Evolutionary conservation across 2,329 filamentous ascomycete species (phyloP), one percentile per base, ranked within the genome.

Genomic region (Calcarisporium arbuscula): DNA sequence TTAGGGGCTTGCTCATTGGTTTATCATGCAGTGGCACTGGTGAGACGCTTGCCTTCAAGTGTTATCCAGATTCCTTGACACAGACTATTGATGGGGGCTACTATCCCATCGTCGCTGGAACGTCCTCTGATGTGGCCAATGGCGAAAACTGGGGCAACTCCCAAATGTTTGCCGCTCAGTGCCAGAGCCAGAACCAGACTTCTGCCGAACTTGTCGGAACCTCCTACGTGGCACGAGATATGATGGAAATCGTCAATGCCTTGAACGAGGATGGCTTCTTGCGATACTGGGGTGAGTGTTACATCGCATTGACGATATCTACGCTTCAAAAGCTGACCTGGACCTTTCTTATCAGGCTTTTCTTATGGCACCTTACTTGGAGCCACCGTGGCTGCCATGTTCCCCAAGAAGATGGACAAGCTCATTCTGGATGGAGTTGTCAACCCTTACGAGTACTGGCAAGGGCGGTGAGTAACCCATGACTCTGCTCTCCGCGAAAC

Each of bases 221-320:
- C 0, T 58, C 61, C 0, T 69, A 63, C 39, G 53, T 57, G 0
- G 67, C 58, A 1, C 48, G 66, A 21, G 68, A 72, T 36, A 51
- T 69, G 41, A 59, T 68, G 37, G 35, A 46, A 5, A 58, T 71
- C 32, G 61, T 62, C 1, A 65, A 71, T 32, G 60, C 63, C 2
- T 48, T 65, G 6, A 53, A 47, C 2, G 56, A 60, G 18, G 61
- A 63, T 36, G 56, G 58, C 15, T 30, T 61, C 44, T 38, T 64
- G 5, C 45, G 58, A 8, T 34, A 28, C 32, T 34, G 23, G 22
- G 32, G 32, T 16, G n/a, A n/a, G 22, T 34, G 22, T 25, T 25
- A 25, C 10, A 9, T 25, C 22, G 22, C 14, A n/a, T n/a, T n/a
- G n/a, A n/a, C n/a, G n/a, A n/a, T n/a, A n/a, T n/a, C n/a, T n/a